Base-by-base conservation (phyloP, 2,329 filamentous ascomycete species). In the Huntiella decipiens region DNA sequence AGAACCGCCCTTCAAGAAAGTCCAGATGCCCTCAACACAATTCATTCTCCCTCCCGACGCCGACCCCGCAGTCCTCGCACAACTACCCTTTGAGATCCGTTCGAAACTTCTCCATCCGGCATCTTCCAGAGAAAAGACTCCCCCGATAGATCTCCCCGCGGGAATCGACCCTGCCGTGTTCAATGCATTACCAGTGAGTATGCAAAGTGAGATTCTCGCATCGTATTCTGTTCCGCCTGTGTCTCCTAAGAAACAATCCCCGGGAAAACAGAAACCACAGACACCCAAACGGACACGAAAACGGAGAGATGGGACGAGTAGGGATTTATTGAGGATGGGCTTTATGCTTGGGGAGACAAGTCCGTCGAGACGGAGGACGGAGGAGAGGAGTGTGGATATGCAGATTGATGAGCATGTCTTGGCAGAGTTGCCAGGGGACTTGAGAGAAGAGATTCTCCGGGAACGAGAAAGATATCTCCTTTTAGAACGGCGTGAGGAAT, bases 21-120 rank as follows among this genome's bases (percentile, higher is more conserved):
- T 94, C 16, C 93, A 95, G 55, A 72, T 84, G 3, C 67, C 76
- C 3, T 85, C 88, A 2, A 94, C 88, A 0, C 91, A 98, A 55
- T 98, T 98, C 55, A 74, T 96, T 40, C 68, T 98, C 53, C 91
- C 91, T 0, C 73, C 73, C 1, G 83, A 94, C 53, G 72, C 82
- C 2, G 91, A 98, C 56, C 77, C 80, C 0, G 66, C 70, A n/a
- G 79, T 94, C 0, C 62, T 96, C 3, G 81, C 81, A 1, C 86
- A 92, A 55, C 67, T 98, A 3, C 88, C 88, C 0, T 68, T 67
- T 31, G 84, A 93, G 56, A 94, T 96, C 51, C 73, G 84, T 50
- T 77, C 74, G 31, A 83, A 74, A 56, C 68, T 96, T 7, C 67
- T 82, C 51, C 71, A 70, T 6, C 78, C 80, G 55, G 66, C 63